Percentiles rank a stretch among this genome's conserved stretches.
Conservation (phyloP, 768 basidiomycete species). For the Sarcodon sp. region DNA sequence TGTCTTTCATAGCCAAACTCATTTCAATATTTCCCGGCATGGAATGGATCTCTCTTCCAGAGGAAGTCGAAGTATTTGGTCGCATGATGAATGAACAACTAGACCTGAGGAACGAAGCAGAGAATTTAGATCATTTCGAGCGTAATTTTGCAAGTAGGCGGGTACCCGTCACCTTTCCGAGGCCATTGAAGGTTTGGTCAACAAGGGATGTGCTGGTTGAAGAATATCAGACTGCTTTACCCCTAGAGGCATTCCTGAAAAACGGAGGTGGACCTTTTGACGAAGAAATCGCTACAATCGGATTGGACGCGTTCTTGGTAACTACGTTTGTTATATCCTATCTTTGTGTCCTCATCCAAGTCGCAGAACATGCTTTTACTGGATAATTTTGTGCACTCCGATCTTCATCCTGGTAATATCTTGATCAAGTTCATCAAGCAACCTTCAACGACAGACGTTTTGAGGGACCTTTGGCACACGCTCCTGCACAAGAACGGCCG, state of each 20-base stretch:
- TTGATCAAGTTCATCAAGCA: conserved; percentile 96
- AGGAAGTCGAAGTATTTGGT: conserved; percentile 93
- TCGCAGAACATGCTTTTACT: conserved; percentile 90
- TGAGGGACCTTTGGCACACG: conserved; percentile 44
- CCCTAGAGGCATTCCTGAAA: conserved; percentile 73
- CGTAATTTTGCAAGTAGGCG: conserved; percentile 71
- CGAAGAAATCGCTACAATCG: conserved; percentile 79
- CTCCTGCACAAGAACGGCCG: conserved; percentile 27
- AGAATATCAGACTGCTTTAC: conserved; percentile 87
- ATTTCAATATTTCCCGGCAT: conserved; percentile 81
- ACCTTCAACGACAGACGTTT: conserved; percentile 49
- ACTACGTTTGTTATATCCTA: background rate
- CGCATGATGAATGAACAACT: conserved; percentile 94
- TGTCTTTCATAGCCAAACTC: conserved; percentile 79
- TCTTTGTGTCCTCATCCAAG: conserved; percentile 3
- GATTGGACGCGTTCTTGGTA: conserved; percentile 91
- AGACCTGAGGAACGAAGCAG: conserved; percentile 81
- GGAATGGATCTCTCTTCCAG: conserved; percentile 91
- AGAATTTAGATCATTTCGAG: conserved; percentile 79
- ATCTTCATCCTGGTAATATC: conserved; percentile 90
- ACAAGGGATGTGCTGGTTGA: conserved; percentile 78
- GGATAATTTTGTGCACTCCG: conserved; percentile 95
- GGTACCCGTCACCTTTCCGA: conserved; percentile 80
- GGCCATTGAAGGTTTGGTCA: conserved; percentile 75
- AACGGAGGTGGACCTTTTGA: conserved; percentile 93